A percentile compares a stretch with the other conserved stretches of the same genome.
Conservation (phyloP, 169 alveolate species). For the Plasmodium yoelii region DNA sequence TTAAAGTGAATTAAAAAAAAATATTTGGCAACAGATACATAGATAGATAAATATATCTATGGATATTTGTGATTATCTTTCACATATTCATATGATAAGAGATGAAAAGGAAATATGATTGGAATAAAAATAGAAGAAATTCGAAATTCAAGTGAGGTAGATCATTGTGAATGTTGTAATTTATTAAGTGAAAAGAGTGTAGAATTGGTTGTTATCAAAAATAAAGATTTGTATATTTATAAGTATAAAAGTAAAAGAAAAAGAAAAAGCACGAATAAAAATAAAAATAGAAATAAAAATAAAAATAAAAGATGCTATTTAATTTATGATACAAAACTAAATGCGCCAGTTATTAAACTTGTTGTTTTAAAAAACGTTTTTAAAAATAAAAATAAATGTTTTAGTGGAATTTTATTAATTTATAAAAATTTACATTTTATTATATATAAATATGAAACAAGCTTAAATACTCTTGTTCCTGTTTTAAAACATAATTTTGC, state of each 20-base stretch:
- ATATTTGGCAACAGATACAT: too few species aligned
- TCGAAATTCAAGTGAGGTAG: slow-evolving; percentile 40
- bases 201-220: slow-evolving; percentile 27
- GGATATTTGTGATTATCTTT: too few species aligned
- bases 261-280: too few species aligned
- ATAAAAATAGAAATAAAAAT: too few species aligned
- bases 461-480: slow-evolving; percentile 20
- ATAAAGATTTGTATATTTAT: slow-evolving; percentile 52
- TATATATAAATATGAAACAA: slow-evolving; percentile 24
- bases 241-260: slow-evolving; percentile 1
- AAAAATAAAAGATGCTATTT: slow-evolving; percentile 6
- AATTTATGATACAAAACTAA: slow-evolving; percentile 44
- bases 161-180: slow-evolving; percentile 43
- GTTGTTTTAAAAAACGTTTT: slow-evolving; percentile 26
- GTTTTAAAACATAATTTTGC: slow-evolving; percentile 36
- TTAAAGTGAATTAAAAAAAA: too few species aligned
- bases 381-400: slow-evolving; percentile 2
- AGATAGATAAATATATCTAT: too few species aligned
- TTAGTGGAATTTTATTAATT: slow-evolving; percentile 42
- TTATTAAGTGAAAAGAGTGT: slow-evolving; percentile 33
- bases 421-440: slow-evolving; percentile 38
- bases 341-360: slow-evolving; percentile 30
- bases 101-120: slow-evolving; percentile 7
- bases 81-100: too few species aligned
- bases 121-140: slow-evolving; percentile 18